phyloP scores from a whole-genome alignment of 208 protist genomes.

The Trypanosoma avium region DNA sequence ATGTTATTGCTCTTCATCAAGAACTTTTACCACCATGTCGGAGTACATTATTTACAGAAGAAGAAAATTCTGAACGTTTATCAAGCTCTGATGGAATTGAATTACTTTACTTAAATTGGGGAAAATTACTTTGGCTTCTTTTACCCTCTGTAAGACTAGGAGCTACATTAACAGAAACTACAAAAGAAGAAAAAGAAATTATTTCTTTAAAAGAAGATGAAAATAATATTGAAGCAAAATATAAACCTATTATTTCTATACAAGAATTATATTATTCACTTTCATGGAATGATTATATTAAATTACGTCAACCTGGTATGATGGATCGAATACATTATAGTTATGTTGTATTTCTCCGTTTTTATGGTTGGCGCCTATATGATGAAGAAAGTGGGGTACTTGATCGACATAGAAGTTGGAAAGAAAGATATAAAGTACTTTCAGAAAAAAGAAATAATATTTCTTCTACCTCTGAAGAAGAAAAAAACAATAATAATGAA shows the following conservation, averaged over 20 bases:
- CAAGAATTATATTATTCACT: slow-evolving; percentile 17
- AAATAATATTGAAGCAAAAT: not conserved
- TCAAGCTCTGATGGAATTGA: slow-evolving; percentile 61
- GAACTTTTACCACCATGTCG: slow-evolving; percentile 58
- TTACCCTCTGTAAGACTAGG: slow-evolving; percentile 39
- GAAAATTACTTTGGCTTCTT: slow-evolving; percentile 53
- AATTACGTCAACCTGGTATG: slow-evolving; percentile 53
- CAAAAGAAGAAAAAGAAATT: not conserved
- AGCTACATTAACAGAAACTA: not conserved
- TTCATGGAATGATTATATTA: slow-evolving; percentile 30
- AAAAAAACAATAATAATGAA: not conserved
- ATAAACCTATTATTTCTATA: not conserved
- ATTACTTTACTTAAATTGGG: slow-evolving; percentile 68
- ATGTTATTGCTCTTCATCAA: slow-evolving; percentile 68
- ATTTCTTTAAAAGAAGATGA: not conserved
- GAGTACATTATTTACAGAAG: slow-evolving; percentile 28
- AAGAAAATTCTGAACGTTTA: slow-evolving; percentile 64
- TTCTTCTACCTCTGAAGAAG: too few relatives aligned
- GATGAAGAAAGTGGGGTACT: slow-evolving; percentile 79
- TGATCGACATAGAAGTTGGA: slow-evolving; percentile 77
- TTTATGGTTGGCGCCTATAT: slow-evolving; percentile 85
- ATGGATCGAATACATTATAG: slow-evolving; percentile 88
- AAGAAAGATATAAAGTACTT: slow-evolving; percentile 51
- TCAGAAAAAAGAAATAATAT: slow-evolving; percentile 11
- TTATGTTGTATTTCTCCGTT: slow-evolving; percentile 83